phyloP scores from a whole-genome alignment of 2,329 filamentous ascomycete species.

The Chaetomium olivaceum region DNA sequence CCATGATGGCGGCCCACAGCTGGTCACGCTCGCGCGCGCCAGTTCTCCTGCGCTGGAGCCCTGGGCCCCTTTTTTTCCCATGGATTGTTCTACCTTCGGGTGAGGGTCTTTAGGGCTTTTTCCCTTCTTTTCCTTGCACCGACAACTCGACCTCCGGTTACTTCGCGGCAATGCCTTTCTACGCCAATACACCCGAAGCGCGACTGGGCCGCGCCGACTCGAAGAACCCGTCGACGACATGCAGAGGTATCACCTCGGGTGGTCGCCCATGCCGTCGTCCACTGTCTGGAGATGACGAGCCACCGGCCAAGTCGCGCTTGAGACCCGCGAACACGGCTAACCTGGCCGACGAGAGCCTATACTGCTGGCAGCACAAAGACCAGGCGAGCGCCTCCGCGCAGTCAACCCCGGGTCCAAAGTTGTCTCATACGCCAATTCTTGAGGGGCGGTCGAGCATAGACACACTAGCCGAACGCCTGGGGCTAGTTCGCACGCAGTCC shows the following conservation, averaged over 20 bases:
- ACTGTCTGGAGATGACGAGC: constrained; percentile 49
- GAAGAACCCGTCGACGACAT: constrained; percentile 79
- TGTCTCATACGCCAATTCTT: constrained; percentile 53
- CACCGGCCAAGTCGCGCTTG: constrained; percentile 33
- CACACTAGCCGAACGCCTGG: constrained; percentile 77
- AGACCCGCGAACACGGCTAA: constrained; percentile 46
- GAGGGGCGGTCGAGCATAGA: constrained; percentile 78
- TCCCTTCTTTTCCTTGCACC: neutral
- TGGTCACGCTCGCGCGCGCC: constrained; percentile 9
- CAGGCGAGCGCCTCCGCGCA: constrained; percentile 62
- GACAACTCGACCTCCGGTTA: neutral
- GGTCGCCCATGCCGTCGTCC: constrained; percentile 82
- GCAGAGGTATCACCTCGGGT: constrained; percentile 78
- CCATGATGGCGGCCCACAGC: constrained; percentile 25
- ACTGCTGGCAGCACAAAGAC: constrained; percentile 95
- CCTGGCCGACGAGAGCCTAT: constrained; percentile 62
- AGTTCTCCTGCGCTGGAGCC: constrained; percentile 9
- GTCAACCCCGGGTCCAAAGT: constrained; percentile 48
- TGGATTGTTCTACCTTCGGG: neutral
- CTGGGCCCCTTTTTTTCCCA: constrained; percentile 7
- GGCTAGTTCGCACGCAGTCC: constrained; percentile 58
- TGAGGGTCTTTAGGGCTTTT: neutral
- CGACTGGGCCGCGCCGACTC: constrained; percentile 78
- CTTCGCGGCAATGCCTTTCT: constrained; percentile 46
- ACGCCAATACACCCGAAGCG: constrained; percentile 76